Base-by-base conservation (phyloP, 257 asterid genomes). In the Rehmannia glutinosa region DNA sequence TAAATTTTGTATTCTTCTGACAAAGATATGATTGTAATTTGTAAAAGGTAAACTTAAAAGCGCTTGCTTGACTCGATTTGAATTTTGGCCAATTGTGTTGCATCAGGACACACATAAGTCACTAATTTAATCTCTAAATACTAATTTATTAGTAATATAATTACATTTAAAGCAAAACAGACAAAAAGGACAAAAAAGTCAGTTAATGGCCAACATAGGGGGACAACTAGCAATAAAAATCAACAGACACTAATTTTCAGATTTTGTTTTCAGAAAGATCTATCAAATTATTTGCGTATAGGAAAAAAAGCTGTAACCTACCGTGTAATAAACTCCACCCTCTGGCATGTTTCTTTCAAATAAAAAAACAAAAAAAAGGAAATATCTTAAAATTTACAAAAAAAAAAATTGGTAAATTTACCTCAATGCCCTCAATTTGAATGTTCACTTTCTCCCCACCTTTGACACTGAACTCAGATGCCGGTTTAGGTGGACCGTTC, bases 401-500 rank as follows among this genome's bases (percentile, higher is more conserved):
- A 47, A 27, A 11, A 45, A 3, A 6, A 2, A n/a, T 19, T 6
- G 13, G 7, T 12, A 4, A n/a, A 7, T 15, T 56, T 65, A 93
- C 99, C 97, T 90, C 97, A 75, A 93, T 90, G 75, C 99, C 99
- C 70, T 90, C 99, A 35, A 93, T 93, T 70, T 87, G 96, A 43
- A 92, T 92, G 83, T 92, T 90, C 35, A 90, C 97, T 74, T 81
- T 92, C 60, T 90, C 98, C 11, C 98, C 97, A 0, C 96, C 96
- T 61, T 84, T 92, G 46, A 90, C 86, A 13, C 86, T 71, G 78
- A 79, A 93, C 74, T 93, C 97, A 1, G 99, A 93, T 2, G 97
- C 97, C 68, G 99, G 97, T 75, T 83, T 86, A 13, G 95, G 83
- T 1, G 89, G 87, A 12, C 92, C 88, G 68, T 57, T 45, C 36